These are phyloP conservation scores for Amanita muscaria DNA, from an alignment of 768 basidiomycete genomes.

Conservation along the genomic window DNA sequence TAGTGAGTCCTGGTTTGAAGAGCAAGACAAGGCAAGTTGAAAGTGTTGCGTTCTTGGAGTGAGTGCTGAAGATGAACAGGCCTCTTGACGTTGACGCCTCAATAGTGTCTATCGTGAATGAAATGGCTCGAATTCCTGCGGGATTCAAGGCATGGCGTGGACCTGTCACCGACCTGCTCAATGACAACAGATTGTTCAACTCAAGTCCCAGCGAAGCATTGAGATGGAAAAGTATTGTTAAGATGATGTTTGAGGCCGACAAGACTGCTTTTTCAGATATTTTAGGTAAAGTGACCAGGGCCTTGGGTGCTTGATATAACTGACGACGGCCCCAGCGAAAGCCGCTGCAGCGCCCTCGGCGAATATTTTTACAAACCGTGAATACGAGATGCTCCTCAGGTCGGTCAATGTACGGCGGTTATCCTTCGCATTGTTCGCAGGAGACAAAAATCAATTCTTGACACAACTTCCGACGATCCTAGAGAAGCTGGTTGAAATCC, in stretches of 20 bases:
- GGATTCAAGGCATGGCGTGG: slow-evolving; percentile 81
- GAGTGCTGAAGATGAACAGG: slow-evolving; percentile 24
- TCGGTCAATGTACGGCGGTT: slow-evolving; percentile 83
- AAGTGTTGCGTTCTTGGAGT: not conserved
- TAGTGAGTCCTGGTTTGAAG: slow-evolving; percentile 75
- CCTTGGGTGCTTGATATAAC: slow-evolving; percentile 19
- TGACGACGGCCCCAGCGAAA: slow-evolving; percentile 37
- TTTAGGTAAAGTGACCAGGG: slow-evolving; percentile 46
- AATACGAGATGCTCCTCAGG: slow-evolving; percentile 85
- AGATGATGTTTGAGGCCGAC: slow-evolving; percentile 75
- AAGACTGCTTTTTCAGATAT: slow-evolving; percentile 81
- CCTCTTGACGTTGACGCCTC: slow-evolving; percentile 71
- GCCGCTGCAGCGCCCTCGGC: slow-evolving; percentile 82
- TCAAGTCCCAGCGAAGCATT: slow-evolving; percentile 44
- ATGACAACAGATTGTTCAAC: slow-evolving; percentile 84
- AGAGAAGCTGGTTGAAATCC: slow-evolving; percentile 90
- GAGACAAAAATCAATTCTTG: slow-evolving; percentile 87
- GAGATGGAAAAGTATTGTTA: slow-evolving; percentile 74
- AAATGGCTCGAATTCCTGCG: slow-evolving; percentile 71
- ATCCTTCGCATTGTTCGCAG: slow-evolving; percentile 78
- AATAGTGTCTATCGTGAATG: slow-evolving; percentile 60
- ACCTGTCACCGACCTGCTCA: slow-evolving; percentile 71
- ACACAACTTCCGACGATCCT: slow-evolving; percentile 89
- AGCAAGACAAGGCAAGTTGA: slow-evolving; percentile 55
- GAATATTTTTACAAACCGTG: slow-evolving; percentile 93